phyloP scores from a whole-genome alignment of 352 stramenopile species.

The Phytophthora capsici region DNA sequence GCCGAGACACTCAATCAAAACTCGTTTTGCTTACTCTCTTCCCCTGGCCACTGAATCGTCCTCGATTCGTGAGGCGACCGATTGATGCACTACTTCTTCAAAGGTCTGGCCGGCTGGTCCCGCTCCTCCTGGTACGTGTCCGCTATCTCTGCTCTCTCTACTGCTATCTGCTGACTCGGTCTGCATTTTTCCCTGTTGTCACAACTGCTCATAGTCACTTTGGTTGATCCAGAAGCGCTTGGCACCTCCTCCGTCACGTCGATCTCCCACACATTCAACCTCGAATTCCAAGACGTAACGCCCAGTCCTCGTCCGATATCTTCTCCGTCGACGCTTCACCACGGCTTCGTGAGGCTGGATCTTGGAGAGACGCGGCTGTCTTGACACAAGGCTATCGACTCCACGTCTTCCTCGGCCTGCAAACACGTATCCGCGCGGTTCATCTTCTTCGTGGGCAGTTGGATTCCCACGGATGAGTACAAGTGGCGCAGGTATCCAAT shows the following conservation, averaged over 20 bases:
- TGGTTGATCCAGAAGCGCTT: constrained; percentile 4
- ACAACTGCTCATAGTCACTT: background rate
- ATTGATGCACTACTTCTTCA: background rate
- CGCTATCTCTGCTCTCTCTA: no score
- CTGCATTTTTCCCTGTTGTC: background rate
- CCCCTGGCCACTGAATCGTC: background rate
- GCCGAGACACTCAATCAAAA: background rate
- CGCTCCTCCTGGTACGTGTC: background rate
- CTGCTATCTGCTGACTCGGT: background rate
- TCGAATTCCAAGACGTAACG: constrained; percentile 12
- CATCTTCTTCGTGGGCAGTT: background rate
- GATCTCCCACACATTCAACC: background rate
- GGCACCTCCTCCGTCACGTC: background rate
- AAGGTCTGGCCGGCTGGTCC: background rate
- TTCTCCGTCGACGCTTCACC: background rate
- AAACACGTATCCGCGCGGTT: background rate
- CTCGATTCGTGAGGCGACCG: background rate
- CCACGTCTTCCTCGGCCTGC: background rate
- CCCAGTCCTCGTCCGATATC: background rate
- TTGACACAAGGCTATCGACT: background rate
- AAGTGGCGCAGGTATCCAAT: no score
- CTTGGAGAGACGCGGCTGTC: background rate
- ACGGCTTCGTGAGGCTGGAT: no score
- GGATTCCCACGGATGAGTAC: no score
- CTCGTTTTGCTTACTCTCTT: constrained; percentile 1